Evolutionary conservation across 31 red algal genomes (phyloP).

Genomic region (Asparagopsis taxiformis): DNA sequence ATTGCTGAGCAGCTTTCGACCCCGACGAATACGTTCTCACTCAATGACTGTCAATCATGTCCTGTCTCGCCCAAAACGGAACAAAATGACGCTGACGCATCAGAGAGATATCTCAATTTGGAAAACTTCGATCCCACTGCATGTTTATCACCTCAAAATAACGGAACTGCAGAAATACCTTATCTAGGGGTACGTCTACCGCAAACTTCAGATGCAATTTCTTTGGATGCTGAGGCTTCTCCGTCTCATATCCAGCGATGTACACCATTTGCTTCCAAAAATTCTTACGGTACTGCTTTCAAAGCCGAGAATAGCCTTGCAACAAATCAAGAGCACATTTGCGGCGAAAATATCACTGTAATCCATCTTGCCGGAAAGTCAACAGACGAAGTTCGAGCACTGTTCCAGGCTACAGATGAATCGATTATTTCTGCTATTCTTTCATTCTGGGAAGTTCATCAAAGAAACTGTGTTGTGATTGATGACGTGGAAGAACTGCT

Average conservation of each 20-base stretch:
- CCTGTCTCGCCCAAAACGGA: neutral
- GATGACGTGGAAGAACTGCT: slow-evolving; percentile 20
- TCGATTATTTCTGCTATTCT: slow-evolving; percentile 16
- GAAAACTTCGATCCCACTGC: neutral
- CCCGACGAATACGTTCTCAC: no score
- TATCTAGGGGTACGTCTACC: neutral
- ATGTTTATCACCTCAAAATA: neutral
- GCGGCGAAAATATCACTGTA: no score
- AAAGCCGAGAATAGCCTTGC: no score
- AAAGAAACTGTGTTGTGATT: slow-evolving; percentile 1
- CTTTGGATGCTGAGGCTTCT: no score
- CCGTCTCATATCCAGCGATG: no score
- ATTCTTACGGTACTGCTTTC: no score
- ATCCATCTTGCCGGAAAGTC: slow-evolving; percentile 8
- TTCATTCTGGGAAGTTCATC: slow-evolving; percentile 30
- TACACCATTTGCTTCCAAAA: no score
- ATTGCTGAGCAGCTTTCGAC: no score
- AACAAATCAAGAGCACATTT: no score
- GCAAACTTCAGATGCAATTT: neutral
- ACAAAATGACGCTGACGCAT: neutral
- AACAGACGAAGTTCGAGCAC: slow-evolving; percentile 24
- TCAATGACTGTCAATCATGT: neutral
- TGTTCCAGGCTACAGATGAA: slow-evolving; percentile 18
- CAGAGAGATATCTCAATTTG: neutral
- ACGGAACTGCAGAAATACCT: neutral